Conservation (phyloP, 2,329 filamentous ascomycete genomes). For the Bipolaris bicolor region DNA sequence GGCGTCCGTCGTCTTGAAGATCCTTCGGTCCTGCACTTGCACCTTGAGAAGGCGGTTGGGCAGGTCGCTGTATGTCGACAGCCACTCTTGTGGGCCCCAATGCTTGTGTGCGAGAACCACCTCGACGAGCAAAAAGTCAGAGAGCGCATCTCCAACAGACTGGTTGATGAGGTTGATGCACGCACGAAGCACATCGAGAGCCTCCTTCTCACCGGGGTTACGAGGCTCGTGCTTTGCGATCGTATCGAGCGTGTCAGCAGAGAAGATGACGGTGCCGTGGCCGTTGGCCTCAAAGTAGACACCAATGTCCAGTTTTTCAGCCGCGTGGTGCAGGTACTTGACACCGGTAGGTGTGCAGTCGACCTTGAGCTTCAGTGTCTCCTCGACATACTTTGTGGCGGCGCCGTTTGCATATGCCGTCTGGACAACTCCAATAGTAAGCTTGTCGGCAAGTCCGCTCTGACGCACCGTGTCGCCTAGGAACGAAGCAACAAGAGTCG, state of each 20-base stretch:
- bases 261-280: slow-evolving; percentile 96
- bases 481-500: slow-evolving; percentile 90
- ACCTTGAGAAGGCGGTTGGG: slow-evolving; percentile 95
- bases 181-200: slow-evolving; percentile 82
- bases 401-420: slow-evolving; percentile 98
- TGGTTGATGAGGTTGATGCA: slow-evolving; percentile 95
- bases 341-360: slow-evolving; percentile 95
- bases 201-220: slow-evolving; percentile 88
- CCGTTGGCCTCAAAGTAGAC: slow-evolving; percentile 99
- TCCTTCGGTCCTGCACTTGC: slow-evolving; percentile 83
- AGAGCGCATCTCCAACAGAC: slow-evolving; percentile 93
- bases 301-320: slow-evolving; percentile 90
- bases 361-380: slow-evolving; percentile 85
- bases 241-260: slow-evolving; percentile 75
- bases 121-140: slow-evolving; percentile 94
- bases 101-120: slow-evolving; percentile 93
- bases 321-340: slow-evolving; percentile 97
- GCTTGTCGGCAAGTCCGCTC: slow-evolving; percentile 76
- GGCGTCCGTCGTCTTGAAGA: slow-evolving; percentile 90
- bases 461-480: slow-evolving; percentile 85
- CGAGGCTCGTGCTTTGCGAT: slow-evolving; percentile 83
- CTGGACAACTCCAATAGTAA: slow-evolving; percentile 93
- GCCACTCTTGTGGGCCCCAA: slow-evolving; percentile 91
- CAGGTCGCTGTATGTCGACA: slow-evolving; percentile 88
- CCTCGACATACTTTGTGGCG: slow-evolving; percentile 88